These are phyloP conservation scores for Candida chauliodis DNA, from an alignment of 805 yeast genomes.

Conservation along the genomic window DNA sequence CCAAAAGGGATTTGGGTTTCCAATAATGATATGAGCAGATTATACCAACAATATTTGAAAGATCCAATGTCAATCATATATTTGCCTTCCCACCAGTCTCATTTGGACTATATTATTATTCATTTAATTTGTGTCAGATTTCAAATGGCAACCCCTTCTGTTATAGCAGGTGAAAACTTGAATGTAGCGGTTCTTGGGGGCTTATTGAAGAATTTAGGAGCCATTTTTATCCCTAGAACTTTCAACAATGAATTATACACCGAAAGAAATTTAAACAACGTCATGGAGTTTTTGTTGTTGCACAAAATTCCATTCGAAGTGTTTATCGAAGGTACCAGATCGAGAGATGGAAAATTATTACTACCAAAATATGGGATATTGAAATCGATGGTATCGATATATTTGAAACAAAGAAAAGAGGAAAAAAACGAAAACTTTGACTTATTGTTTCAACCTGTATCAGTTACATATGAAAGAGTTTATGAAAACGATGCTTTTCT, in stretches of 20 bases:
- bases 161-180: conserved; percentile 65
- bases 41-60: conserved; percentile 29
- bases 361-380: conserved; percentile 62
- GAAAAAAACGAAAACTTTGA: conserved; percentile 23
- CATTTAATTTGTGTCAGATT: conserved; percentile 53
- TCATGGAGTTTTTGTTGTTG: conserved; percentile 45
- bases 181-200: conserved; percentile 55
- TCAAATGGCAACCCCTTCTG: conserved; percentile 52
- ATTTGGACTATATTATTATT: conserved; percentile 56
- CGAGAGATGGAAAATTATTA: conserved; percentile 61
- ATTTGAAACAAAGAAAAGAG: conserved; percentile 33
- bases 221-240: conserved; percentile 53
- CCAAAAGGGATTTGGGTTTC: conserved; percentile 42
- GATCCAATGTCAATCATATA: conserved; percentile 46
- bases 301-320: conserved; percentile 54
- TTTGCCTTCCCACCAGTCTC: conserved; percentile 61
- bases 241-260: conserved; percentile 42
- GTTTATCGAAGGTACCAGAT: conserved; percentile 64
- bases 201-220: conserved; percentile 49
- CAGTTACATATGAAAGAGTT: conserved; percentile 58
- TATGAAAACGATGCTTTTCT: conserved; percentile 55
- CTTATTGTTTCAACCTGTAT: conserved; percentile 46
- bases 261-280: conserved; percentile 44
- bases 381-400: conserved; percentile 47
- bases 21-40: conserved; percentile 23